Base-by-base conservation (phyloP, 129 eudicot species). In the Chrysanthemum makinoi region DNA sequence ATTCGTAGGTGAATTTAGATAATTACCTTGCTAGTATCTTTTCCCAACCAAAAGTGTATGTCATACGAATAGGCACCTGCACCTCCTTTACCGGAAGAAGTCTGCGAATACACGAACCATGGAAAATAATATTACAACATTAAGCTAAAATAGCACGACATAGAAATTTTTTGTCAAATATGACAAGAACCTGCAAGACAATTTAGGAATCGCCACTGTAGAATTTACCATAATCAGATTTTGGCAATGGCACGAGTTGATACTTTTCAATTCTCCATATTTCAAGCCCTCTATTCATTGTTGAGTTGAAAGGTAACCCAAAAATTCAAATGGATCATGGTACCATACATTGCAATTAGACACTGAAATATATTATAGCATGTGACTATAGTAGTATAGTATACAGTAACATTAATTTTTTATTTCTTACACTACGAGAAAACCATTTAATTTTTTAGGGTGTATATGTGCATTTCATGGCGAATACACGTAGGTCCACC, bases 251-350 rank as follows among this genome's bases (percentile, higher is more conserved):
- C 66, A 84, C 96, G 5, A 96, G 97, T 77, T 82, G 80, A 74
- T 86, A 91, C 76, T 91, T 79, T 68, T 92, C 98, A 65, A 92
- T 92, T 83, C 96, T 85, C 98, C 98, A 92, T 64, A 89, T 87
- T 78, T 92, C 96, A 49, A 86, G 84, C 82, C 98, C 96, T 77
- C 98, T 92, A 70, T 24, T 57, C 66, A 20, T 66, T 51, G 89
- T 92, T 87, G 89, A 92, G 86, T 24, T 24, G 71, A 54, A 55
- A 83, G 2, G 28, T 24, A 78, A 83, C 28, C 69, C 47, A 75
- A 74, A 51, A 63, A 48, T 4, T 35, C 17, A 68, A 75, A 55
- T 51, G 69, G 10, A 46, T n/a, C 26, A 47, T 70, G 60, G 6
- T 33, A 24, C 28, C 17, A 9, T 43, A 62, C 67, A 52, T 49